Evolutionary conservation across 805 yeast species (phyloP).

Genomic region (Kuraishia capsulata): DNA sequence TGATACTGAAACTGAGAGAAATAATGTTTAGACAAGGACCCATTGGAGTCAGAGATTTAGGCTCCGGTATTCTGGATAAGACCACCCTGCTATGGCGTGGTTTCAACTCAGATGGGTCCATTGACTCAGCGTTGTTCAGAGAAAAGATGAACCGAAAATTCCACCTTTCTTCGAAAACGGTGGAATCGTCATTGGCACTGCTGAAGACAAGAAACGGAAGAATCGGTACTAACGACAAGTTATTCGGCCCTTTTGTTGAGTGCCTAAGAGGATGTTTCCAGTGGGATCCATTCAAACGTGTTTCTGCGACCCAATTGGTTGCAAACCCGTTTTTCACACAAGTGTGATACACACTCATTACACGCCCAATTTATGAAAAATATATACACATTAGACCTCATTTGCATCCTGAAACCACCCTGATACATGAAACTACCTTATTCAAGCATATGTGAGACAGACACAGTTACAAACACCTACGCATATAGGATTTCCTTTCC

Average conservation of each 20-base stretch:
- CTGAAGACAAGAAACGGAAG: background rate
- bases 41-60: slow-evolving; percentile 14
- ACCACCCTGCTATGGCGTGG: slow-evolving; percentile 26
- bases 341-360: no score
- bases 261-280: slow-evolving; percentile 20
- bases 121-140: slow-evolving; percentile 11
- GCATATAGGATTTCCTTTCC: background rate
- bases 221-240: background rate
- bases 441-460: no score
- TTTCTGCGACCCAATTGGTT: slow-evolving; percentile 17
- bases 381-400: no score
- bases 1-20: slow-evolving; percentile 29
- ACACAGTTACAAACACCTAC: no score
- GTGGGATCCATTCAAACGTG: slow-evolving; percentile 26
- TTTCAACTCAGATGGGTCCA: slow-evolving; percentile 20
- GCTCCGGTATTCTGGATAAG: slow-evolving; percentile 9
- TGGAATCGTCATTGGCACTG: slow-evolving; percentile 1
- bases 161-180: slow-evolving; percentile 5
- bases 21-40: slow-evolving; percentile 26
- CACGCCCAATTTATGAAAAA: background rate
- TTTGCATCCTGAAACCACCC: no score
- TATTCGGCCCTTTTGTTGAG: slow-evolving; percentile 11
- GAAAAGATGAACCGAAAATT: slow-evolving; percentile 9
- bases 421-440: no score
- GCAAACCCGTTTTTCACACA: slow-evolving; percentile 17